Percentiles rank a stretch among this genome's conserved stretches.
phyloP scores from a whole-genome alignment of 257 asterid genomes.

The Fraxinus excelsior region DNA sequence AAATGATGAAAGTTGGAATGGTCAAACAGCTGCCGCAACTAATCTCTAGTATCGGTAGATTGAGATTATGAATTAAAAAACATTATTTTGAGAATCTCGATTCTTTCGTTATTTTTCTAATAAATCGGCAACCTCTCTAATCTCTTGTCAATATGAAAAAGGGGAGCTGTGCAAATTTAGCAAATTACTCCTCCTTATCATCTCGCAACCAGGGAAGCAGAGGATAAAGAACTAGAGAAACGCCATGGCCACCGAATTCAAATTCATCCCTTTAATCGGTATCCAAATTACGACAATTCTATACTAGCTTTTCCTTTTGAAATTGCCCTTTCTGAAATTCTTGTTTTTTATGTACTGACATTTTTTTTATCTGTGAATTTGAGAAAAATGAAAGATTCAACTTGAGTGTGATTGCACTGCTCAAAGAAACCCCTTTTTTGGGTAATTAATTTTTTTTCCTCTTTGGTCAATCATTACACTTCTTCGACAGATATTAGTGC shows the following conservation, averaged over 20 bases:
- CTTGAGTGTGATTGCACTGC: not conserved
- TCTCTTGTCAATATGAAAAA: no score
- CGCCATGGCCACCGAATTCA: conserved; percentile 84
- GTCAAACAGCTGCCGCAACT: no score
- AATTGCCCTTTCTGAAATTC: not conserved
- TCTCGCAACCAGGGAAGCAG: no score
- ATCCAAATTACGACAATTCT: not conserved
- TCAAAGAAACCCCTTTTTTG: not conserved
- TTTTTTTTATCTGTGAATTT: not conserved
- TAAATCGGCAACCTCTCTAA: no score
- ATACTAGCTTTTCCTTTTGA: not conserved
- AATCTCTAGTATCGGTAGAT: no score
- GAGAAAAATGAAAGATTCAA: not conserved
- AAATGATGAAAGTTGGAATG: no score
- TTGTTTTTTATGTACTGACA: not conserved
- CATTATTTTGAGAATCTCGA: no score
- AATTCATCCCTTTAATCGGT: conserved; percentile 83
- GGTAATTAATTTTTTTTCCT: not conserved
- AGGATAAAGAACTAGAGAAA: not conserved
- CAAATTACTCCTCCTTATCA: no score
- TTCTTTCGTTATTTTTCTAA: no score
- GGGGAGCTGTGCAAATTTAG: no score
- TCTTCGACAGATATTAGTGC: conserved; percentile 59
- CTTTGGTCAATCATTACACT: not conserved
- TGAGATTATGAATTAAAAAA: no score